Percentiles rank a stretch among this genome's conserved stretches.
phyloP scores from a whole-genome alignment of 768 basidiomycete species.

The Dioszegia hungarica region DNA sequence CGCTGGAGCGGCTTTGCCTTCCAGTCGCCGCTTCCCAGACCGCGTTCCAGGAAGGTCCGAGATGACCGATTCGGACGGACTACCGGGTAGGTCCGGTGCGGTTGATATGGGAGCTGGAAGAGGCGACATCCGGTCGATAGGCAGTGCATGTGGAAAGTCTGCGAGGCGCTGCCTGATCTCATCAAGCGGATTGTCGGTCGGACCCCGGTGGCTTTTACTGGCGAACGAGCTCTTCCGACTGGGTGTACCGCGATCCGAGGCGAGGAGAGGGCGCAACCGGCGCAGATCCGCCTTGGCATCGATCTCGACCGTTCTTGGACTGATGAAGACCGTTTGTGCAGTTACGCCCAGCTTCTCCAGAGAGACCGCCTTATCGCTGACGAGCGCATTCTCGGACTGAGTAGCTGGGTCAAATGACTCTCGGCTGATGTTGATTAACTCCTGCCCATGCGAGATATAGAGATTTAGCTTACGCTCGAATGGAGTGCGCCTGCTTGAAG shows the following conservation, averaged over 20 bases:
- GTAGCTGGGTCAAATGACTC: constrained; percentile 9
- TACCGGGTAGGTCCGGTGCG: background rate
- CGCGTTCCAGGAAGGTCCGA: constrained; percentile 52
- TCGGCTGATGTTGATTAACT: constrained; percentile 24
- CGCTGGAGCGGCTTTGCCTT: constrained; percentile 83
- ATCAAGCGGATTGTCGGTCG: constrained; percentile 34
- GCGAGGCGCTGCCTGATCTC: constrained; percentile 36
- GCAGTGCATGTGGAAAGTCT: constrained; percentile 14
- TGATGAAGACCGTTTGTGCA: constrained; percentile 85
- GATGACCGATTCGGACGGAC: constrained; percentile 72
- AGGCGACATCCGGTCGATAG: background rate
- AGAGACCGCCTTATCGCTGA: constrained; percentile 32
- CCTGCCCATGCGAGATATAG: background rate
- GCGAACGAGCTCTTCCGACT: constrained; percentile 42
- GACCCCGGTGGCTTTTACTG: constrained; percentile 29
- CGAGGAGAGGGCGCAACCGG: constrained; percentile 24
- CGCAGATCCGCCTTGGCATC: constrained; percentile 28
- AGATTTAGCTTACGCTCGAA: constrained; percentile 59
- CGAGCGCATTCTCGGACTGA: constrained; percentile 14
- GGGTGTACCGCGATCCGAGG: constrained; percentile 9
- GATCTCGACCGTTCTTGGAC: constrained; percentile 34
- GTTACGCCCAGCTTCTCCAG: constrained; percentile 83
- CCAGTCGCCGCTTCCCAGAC: constrained; percentile 55
- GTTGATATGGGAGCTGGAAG: background rate
- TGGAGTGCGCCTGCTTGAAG: constrained; percentile 71